A percentile compares a stretch with the other conserved stretches of the same genome.
phyloP scores from a whole-genome alignment of 1,284 basidiomycete species.

The Fomitopsis schrenkii region DNA sequence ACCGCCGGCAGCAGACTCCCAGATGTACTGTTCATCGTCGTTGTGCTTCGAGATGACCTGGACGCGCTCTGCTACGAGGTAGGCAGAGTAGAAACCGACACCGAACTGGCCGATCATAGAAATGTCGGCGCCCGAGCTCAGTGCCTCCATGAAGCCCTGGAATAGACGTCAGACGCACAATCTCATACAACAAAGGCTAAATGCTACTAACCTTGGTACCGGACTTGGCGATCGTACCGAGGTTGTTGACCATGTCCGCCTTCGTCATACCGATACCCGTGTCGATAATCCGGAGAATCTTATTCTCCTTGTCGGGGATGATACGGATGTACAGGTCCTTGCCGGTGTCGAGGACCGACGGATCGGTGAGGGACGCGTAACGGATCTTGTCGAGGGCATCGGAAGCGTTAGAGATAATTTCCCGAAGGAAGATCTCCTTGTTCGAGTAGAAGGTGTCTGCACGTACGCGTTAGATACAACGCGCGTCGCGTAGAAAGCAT shows the following conservation, averaged over 20 bases:
- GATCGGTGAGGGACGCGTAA: constrained; percentile 89
- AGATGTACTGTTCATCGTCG: constrained; percentile 99
- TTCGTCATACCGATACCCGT: constrained; percentile 99
- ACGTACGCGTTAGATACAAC: constrained; percentile 12
- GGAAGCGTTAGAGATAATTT: constrained; percentile 88
- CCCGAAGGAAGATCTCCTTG: constrained; percentile 98
- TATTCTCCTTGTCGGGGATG: constrained; percentile 94
- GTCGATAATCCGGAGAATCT: constrained; percentile 89
- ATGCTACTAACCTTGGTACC: constrained; percentile 72
- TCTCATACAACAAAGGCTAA: neutral
- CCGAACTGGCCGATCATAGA: constrained; percentile 94
- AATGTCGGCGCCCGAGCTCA: constrained; percentile 95
- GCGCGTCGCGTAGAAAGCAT: neutral
- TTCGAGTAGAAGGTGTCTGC: constrained; percentile 97
- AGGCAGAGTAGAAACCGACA: constrained; percentile 99
- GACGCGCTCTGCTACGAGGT: constrained; percentile 97
- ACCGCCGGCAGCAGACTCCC: constrained; percentile 99
- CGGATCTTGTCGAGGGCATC: constrained; percentile 98
- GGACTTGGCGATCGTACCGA: constrained; percentile 99
- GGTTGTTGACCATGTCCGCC: constrained; percentile 97
- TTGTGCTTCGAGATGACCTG: constrained; percentile 99
- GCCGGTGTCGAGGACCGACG: constrained; percentile 79
- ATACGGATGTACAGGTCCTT: constrained; percentile 94
- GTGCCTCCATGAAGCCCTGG: constrained; percentile 96
- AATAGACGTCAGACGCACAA: constrained; percentile 6